A percentile compares a stretch with the other conserved stretches of the same genome.
These are phyloP conservation scores for Cladorrhinum samala DNA, from an alignment of 495 filamentous ascomycete species.

Conservation along the genomic window DNA sequence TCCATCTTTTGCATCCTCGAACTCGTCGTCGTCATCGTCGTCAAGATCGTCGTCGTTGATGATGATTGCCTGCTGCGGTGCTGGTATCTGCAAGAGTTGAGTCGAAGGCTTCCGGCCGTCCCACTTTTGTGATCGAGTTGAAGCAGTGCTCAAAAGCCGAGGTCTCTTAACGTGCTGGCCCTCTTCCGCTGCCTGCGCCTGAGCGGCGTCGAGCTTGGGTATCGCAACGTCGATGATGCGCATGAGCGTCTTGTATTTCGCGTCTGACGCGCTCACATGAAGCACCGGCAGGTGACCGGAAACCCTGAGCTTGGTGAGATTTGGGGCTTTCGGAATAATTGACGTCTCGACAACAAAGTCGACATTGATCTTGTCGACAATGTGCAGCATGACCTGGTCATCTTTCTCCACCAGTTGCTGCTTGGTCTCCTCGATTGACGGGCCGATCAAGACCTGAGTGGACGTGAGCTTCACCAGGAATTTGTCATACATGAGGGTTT, in stretches of 20 bases:
- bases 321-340: conserved; percentile 88
- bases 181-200: conserved; percentile 19
- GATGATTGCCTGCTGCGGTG: conserved; percentile 67
- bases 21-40: conserved; percentile 53
- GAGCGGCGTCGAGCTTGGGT: conserved; percentile 65
- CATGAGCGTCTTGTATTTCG: conserved; percentile 95
- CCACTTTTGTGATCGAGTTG: conserved; percentile 25
- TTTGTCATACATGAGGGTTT: conserved; percentile 91
- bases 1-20: conserved; percentile 57
- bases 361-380: conserved; percentile 94
- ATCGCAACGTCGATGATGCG: conserved; percentile 92
- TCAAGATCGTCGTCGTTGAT: conserved; percentile 73
- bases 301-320: conserved; percentile 85
- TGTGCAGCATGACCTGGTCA: conserved; percentile 68
- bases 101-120: conserved; percentile 30
- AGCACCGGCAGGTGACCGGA: conserved; percentile 88
- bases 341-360: conserved; percentile 89
- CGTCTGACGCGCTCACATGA: conserved; percentile 85
- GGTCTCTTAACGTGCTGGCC: conserved; percentile 49
- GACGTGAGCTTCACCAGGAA: conserved; percentile 87
- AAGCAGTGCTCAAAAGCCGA: conserved; percentile 36
- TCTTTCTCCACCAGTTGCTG: conserved; percentile 69
- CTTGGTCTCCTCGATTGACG: conserved; percentile 86
- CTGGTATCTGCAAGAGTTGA: conserved; percentile 45
- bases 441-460: conserved; percentile 90